Evolutionary conservation across 2,329 filamentous ascomycete genomes (phyloP).

Genomic region (Xylariales sp.): DNA sequence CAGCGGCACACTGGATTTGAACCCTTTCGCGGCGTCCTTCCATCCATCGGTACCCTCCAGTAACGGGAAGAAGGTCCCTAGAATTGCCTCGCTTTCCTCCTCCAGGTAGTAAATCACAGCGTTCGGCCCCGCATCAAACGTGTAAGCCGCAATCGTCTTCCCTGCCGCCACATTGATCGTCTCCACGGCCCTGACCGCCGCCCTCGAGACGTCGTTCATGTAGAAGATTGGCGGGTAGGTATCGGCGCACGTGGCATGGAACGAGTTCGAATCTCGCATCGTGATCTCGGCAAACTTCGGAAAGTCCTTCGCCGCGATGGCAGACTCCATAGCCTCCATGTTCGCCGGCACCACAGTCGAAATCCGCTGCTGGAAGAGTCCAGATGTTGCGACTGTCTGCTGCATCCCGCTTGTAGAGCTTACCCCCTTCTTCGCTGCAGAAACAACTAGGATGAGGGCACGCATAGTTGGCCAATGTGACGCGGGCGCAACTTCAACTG

Average conservation of each 20-base stretch:
- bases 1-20: conserved; percentile 52
- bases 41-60: conserved; percentile 64
- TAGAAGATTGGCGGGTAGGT: conserved; percentile 98
- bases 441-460: conserved; percentile 85
- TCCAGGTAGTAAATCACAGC: conserved; percentile 94
- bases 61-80: conserved; percentile 71
- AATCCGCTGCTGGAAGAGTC: conserved; percentile 77
- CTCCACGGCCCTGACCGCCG: conserved; percentile 85
- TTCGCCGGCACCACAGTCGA: conserved; percentile 71
- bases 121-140: conserved; percentile 95
- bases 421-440: conserved; percentile 92
- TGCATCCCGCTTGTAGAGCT: conserved; percentile 95
- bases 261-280: conserved; percentile 95
- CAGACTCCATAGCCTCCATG: conserved; percentile 81
- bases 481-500: conserved; percentile 82
- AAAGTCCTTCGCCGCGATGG: conserved; percentile 76
- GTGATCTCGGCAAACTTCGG: conserved; percentile 81
- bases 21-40: conserved; percentile 54
- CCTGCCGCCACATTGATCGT: conserved; percentile 78
- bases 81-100: conserved; percentile 66
- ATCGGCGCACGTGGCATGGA: conserved; percentile 92
- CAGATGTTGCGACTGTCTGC: conserved; percentile 85
- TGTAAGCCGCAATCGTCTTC: conserved; percentile 83
- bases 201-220: conserved; percentile 88
- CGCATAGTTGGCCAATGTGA: conserved; percentile 95